Evolutionary conservation across 495 filamentous ascomycete species (phyloP).

Genomic region (Penicillium dipodomyicola): DNA sequence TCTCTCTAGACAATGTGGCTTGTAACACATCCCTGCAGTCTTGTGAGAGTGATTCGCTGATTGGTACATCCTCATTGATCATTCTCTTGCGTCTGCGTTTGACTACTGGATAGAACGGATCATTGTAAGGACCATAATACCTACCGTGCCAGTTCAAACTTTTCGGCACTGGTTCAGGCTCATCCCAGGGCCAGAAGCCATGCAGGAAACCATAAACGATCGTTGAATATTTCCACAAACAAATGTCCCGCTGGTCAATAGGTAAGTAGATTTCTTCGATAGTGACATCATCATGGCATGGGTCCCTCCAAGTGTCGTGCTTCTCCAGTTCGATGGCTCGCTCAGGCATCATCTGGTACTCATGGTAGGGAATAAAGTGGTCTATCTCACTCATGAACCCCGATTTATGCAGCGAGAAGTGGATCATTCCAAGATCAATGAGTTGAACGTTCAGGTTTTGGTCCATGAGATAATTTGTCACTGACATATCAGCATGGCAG

Average conservation of each 20-base stretch:
- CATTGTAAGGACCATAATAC: not conserved
- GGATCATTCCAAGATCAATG: slow-evolving; percentile 22
- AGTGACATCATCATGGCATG: not conserved
- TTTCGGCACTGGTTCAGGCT: slow-evolving; percentile 4
- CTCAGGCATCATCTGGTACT: slow-evolving; percentile 28
- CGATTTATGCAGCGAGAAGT: slow-evolving; percentile 17
- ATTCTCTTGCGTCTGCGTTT: slow-evolving; percentile 17
- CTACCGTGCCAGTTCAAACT: slow-evolving; percentile 1
- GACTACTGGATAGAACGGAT: not conserved
- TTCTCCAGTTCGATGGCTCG: slow-evolving; percentile 11
- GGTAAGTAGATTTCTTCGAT: not conserved
- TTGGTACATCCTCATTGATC: slow-evolving; percentile 16
- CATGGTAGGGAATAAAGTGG: slow-evolving; percentile 19
- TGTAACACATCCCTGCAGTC: slow-evolving; percentile 28
- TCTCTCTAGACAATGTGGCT: slow-evolving; percentile 21
- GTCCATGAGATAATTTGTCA: slow-evolving; percentile 28
- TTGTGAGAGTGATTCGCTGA: slow-evolving; percentile 24
- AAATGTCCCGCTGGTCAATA: slow-evolving; percentile 11
- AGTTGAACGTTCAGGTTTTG: slow-evolving; percentile 23
- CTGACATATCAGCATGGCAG: slow-evolving; percentile 26
- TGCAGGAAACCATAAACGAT: slow-evolving; percentile 26
- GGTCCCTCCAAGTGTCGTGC: not conserved
- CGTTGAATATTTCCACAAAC: slow-evolving; percentile 26
- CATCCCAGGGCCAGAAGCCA: slow-evolving; percentile 31
- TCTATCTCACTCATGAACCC: not conserved